Evolutionary conservation across 1,284 basidiomycete genomes (phyloP).

Genomic region (Naganishia liquefaciens): DNA sequence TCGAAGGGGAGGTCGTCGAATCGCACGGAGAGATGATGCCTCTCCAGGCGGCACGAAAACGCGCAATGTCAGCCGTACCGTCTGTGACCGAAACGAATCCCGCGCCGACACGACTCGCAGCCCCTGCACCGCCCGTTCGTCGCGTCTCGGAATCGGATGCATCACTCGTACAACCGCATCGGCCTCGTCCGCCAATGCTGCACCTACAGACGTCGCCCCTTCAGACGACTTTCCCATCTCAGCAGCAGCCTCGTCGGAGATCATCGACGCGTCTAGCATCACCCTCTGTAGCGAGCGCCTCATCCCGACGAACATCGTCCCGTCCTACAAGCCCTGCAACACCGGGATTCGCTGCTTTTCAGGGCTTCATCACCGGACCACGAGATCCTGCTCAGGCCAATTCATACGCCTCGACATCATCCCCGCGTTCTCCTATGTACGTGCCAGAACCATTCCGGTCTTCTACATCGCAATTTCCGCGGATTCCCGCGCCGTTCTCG

Average conservation of each 20-base stretch:
- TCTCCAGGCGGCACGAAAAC: constrained; percentile 6
- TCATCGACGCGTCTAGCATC: constrained; percentile 12
- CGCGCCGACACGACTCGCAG: background rate
- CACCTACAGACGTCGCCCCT: background rate
- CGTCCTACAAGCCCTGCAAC: background rate
- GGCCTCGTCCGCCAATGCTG: constrained; percentile 2
- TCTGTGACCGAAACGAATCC: background rate
- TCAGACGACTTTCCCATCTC: background rate
- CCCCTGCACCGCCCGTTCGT: background rate
- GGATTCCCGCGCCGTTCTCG: constrained; percentile 14
- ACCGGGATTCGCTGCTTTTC: constrained; percentile 8
- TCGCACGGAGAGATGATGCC: background rate
- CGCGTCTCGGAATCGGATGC: constrained; percentile 23
- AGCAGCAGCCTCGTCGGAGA: constrained; percentile 4
- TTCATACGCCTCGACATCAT: background rate
- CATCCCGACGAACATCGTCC: background rate
- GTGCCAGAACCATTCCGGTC: background rate
- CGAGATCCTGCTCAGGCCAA: background rate
- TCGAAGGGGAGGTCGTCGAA: constrained; percentile 18
- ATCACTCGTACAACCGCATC: background rate
- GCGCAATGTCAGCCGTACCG: constrained; percentile 6
- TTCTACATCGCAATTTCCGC: background rate
- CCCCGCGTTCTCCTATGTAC: background rate
- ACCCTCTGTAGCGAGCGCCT: background rate
- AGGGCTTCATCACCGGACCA: constrained; percentile 6